A percentile compares a stretch with the other conserved stretches of the same genome.
phyloP scores from a whole-genome alignment of 192 early-diverging fungal species.

The Helicostylum pulchrum region DNA sequence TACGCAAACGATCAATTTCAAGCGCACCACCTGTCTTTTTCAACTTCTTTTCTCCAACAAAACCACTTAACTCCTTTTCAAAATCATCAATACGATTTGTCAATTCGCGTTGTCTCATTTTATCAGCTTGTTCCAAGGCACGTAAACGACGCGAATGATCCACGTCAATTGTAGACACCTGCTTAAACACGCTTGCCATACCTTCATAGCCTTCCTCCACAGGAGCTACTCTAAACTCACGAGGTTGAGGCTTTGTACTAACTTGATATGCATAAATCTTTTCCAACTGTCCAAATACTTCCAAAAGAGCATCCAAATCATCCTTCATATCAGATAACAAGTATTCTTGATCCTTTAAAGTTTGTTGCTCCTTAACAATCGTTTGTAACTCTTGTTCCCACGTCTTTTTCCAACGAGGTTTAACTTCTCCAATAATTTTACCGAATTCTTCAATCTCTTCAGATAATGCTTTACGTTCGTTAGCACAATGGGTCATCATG shows the following conservation, averaged over 20 bases:
- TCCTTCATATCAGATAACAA: slow-evolving; percentile 66
- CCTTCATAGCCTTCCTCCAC: slow-evolving; percentile 62
- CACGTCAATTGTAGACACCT: slow-evolving; percentile 65
- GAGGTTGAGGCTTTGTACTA: slow-evolving; percentile 37
- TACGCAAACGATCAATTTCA: slow-evolving; percentile 65
- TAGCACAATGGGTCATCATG: slow-evolving; percentile 50
- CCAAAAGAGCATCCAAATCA: slow-evolving; percentile 55
- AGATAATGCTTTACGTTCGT: slow-evolving; percentile 49
- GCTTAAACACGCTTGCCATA: slow-evolving; percentile 62
- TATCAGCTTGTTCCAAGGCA: slow-evolving; percentile 65
- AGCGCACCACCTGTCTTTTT: slow-evolving; percentile 75
- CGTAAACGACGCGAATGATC: slow-evolving; percentile 62
- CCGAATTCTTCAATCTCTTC: slow-evolving; percentile 53
- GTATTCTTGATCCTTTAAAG: slow-evolving; percentile 76
- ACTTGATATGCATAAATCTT: slow-evolving; percentile 58
- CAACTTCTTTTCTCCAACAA: slow-evolving; percentile 62
- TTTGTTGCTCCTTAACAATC: slow-evolving; percentile 76
- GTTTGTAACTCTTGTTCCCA: slow-evolving; percentile 84
- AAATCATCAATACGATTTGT: slow-evolving; percentile 72
- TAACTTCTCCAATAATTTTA: slow-evolving; percentile 55
- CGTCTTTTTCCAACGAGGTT: slow-evolving; percentile 75
- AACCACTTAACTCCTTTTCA: slow-evolving; percentile 65
- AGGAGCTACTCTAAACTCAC: slow-evolving; percentile 54
- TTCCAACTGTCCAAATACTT: slow-evolving; percentile 57
- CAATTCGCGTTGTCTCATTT: slow-evolving; percentile 62